A percentile compares a stretch with the other conserved stretches of the same genome.
These are phyloP conservation scores for Thraustotheca clavata DNA, from an alignment of 352 stramenopile species.

Conservation along the genomic window DNA sequence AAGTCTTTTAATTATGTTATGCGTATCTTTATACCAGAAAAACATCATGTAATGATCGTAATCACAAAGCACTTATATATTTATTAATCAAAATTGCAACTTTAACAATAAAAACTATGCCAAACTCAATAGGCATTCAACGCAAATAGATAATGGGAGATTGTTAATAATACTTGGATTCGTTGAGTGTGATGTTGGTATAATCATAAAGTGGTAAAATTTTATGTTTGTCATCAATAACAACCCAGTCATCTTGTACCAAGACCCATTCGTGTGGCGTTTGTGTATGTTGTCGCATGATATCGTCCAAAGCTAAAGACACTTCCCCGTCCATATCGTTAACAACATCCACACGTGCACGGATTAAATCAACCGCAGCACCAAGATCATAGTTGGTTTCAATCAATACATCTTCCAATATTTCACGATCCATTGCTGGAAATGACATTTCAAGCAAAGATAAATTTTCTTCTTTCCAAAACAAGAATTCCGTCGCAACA, in stretches of 20 bases:
- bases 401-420: constrained; percentile 16
- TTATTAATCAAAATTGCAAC: neutral
- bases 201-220: neutral
- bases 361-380: constrained; percentile 15
- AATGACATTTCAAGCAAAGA: constrained; percentile 20
- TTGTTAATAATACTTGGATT: neutral
- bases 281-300: neutral
- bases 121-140: neutral
- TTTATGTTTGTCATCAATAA: constrained; percentile 8
- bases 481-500: constrained; percentile 13
- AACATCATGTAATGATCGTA: too few relatives aligned
- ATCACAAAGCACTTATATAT: neutral
- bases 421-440: constrained; percentile 19
- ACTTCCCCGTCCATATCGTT: constrained; percentile 20
- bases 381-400: constrained; percentile 17
- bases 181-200: neutral
- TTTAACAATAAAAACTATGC: neutral
- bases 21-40: too few relatives aligned
- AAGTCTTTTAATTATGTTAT: too few relatives aligned
- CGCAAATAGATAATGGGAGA: too few relatives aligned
- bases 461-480: constrained; percentile 21
- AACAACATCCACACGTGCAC: constrained; percentile 15
- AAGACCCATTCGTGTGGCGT: constrained; percentile 18
- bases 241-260: constrained; percentile 14
- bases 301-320: constrained; percentile 5